These are phyloP conservation scores for Hypocrella siamensis DNA, from an alignment of 2,329 filamentous ascomycete genomes.

Conservation along the genomic window DNA sequence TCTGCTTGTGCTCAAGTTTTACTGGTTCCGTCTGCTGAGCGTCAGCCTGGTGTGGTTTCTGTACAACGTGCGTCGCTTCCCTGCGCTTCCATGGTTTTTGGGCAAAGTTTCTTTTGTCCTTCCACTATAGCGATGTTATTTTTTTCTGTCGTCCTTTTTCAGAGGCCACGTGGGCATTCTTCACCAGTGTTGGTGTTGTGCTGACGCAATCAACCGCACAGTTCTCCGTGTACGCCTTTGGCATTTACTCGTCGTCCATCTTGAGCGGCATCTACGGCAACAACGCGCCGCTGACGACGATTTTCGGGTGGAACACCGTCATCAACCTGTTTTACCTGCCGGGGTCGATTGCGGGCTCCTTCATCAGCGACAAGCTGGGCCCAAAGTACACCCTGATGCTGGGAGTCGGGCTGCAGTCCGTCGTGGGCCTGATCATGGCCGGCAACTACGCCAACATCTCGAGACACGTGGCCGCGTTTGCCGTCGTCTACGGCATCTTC, in stretches of 20 bases:
- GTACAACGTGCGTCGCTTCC: conserved; percentile 46
- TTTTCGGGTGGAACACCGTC: conserved; percentile 78
- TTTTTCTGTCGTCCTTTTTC: neutral
- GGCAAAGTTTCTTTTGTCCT: neutral
- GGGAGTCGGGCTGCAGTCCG: conserved; percentile 56
- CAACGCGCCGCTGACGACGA: conserved; percentile 49
- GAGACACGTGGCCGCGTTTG: conserved; percentile 23
- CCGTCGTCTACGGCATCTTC: conserved; percentile 21
- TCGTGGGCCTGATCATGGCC: conserved; percentile 81
- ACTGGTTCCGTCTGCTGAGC: conserved; percentile 54
- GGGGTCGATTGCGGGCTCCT: conserved; percentile 62
- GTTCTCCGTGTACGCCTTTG: conserved; percentile 74
- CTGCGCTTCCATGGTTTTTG: neutral
- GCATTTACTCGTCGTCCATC: conserved; percentile 70
- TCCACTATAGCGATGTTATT: neutral
- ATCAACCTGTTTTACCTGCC: conserved; percentile 83
- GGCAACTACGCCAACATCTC: conserved; percentile 57
- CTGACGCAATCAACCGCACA: conserved; percentile 7
- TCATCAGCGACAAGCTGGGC: conserved; percentile 62
- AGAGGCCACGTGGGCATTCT: too few species aligned
- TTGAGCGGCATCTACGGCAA: conserved; percentile 46
- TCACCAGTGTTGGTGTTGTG: neutral
- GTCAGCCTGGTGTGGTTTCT: conserved; percentile 74
- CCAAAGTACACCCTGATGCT: conserved; percentile 58
- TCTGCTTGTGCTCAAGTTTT: conserved; percentile 42